phyloP scores from a whole-genome alignment of 345 rosid species.

The Aurinia saxatilis region DNA sequence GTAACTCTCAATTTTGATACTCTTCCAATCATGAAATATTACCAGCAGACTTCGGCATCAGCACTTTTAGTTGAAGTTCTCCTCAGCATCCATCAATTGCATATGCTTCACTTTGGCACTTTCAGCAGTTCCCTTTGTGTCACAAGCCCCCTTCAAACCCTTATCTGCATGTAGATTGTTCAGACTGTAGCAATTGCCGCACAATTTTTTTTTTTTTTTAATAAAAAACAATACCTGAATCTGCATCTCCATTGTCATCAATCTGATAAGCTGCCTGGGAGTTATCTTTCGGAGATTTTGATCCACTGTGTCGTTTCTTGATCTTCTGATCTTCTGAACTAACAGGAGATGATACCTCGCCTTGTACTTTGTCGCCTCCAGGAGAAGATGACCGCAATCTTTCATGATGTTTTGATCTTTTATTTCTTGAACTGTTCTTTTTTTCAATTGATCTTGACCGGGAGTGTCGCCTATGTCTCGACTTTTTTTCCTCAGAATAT shows the following conservation, averaged over 20 bases:
- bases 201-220: background rate
- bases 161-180: slow-evolving; percentile 8
- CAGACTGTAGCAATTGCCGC: background rate
- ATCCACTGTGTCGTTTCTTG: slow-evolving; percentile 33
- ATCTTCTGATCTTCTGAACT: slow-evolving; percentile 34
- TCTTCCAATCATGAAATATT: slow-evolving; percentile 1
- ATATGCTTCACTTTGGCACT: slow-evolving; percentile 2
- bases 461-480: slow-evolving; percentile 43
- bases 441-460: slow-evolving; percentile 53
- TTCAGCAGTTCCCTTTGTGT: background rate
- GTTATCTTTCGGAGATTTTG: slow-evolving; percentile 37
- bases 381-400: slow-evolving; percentile 42
- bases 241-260: slow-evolving; percentile 19
- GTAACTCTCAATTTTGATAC: background rate
- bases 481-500: slow-evolving; percentile 40
- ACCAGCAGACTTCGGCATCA: background rate
- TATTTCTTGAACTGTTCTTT: slow-evolving; percentile 36
- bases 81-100: background rate
- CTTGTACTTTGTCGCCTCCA: slow-evolving; percentile 34
- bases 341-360: slow-evolving; percentile 38
- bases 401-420: slow-evolving; percentile 38
- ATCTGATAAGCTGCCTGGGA: slow-evolving; percentile 22
- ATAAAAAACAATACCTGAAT: background rate
- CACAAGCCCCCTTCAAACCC: background rate
- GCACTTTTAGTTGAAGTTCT: background rate